Evolutionary conservation across 306 rosid genomes (phyloP), one percentile per base, ranked within the genome.

Genomic region (Arachis stenosperma): DNA sequence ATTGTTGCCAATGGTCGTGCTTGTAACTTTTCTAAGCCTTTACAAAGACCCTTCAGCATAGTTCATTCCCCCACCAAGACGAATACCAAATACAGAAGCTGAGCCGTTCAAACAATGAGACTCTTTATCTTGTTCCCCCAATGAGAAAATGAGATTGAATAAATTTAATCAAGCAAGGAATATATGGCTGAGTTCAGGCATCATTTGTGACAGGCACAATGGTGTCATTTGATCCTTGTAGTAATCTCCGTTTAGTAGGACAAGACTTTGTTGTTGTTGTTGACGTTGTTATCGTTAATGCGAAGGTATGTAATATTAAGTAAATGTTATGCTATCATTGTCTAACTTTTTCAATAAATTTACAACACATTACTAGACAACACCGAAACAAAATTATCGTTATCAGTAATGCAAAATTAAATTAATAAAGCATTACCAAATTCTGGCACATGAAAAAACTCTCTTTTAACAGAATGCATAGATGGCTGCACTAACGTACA

Each of bases 51-150:
- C 89, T 83, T 93, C 98, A 40, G 97, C 84, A 76, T 91, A 91
- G 72, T 84, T 94, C 96, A 94, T 91, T 81, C 98, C 98, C 58
- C 97, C 98, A 70, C 96, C 89, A 67, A 91, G 86, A 65, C 96
- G 95, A 73, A 94, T 85, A 40, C 98, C 98, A 73, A 90, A 86
- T 75, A 91, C 66, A 76, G 88, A 91, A 65, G 95, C 95, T 14
- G 90, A 89, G 79, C 83, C 89, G 71, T 83, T 94, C 82, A 94
- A 78, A 82, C 88, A 77, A 80, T 88, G 92, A 42, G 94, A 84
- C 85, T 88, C 97, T 47, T 43, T 58, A 78, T 94, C 97, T 73
- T 29, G 83, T 67, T 85, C 92, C 75, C 83, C 73, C 64, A 94
- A 81, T 54, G 10, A 76, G 56, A 63, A 40, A 76, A 78, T 64